Percentiles rank a stretch among this genome's conserved stretches.
Evolutionary conservation across 257 asterid genomes (phyloP).

Genomic region (Coffea eugenioides): DNA sequence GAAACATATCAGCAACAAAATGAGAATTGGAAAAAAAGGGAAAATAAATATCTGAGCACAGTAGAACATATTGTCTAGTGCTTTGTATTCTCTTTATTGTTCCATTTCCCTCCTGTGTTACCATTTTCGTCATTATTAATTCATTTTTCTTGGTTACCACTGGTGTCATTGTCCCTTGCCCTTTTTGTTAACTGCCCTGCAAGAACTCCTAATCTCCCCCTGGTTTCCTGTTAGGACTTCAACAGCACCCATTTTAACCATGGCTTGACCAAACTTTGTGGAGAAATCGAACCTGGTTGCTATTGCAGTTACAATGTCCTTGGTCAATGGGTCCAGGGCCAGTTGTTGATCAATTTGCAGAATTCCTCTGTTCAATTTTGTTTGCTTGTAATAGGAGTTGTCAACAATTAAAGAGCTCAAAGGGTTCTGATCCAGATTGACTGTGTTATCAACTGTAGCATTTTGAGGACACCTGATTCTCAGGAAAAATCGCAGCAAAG

Average conservation of each 20-base stretch:
- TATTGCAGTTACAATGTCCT: neutral
- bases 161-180: too few relatives aligned
- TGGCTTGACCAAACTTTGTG: neutral
- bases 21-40: too few relatives aligned
- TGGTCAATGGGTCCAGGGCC: constrained; percentile 26
- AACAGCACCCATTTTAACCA: constrained; percentile 16
- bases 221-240: constrained; percentile 14
- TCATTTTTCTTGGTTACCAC: too few relatives aligned
- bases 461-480: constrained; percentile 37
- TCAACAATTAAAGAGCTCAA: constrained; percentile 37
- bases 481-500: constrained; percentile 20
- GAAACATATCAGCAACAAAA: too few relatives aligned
- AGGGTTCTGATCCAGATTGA: constrained; percentile 53
- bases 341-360: constrained; percentile 57
- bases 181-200: neutral
- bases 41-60: too few relatives aligned
- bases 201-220: constrained; percentile 16
- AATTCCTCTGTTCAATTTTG: constrained; percentile 41
- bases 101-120: too few relatives aligned
- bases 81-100: too few relatives aligned
- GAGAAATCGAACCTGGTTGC: constrained; percentile 3
- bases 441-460: constrained; percentile 24
- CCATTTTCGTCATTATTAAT: too few relatives aligned
- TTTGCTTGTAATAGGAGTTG: constrained; percentile 47
- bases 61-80: too few relatives aligned